Evolutionary conservation across 208 protist genomes (phyloP).

Genomic region (Acanthamoeba healyi): DNA sequence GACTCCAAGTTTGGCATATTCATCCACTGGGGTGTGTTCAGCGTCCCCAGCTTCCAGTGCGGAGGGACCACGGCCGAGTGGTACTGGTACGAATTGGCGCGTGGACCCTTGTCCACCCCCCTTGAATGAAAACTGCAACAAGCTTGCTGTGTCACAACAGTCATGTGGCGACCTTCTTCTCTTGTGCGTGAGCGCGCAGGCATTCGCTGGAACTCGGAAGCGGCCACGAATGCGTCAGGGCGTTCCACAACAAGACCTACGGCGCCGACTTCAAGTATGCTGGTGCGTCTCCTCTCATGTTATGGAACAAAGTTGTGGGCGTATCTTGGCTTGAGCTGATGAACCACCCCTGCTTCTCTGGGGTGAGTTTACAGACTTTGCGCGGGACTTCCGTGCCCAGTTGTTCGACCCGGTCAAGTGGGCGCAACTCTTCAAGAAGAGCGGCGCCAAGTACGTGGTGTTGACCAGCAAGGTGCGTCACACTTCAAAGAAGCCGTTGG

Average conservation of each 20-base stretch:
- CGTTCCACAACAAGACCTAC: conserved; percentile 78
- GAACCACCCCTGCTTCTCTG: not conserved
- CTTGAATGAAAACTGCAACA: too few relatives aligned
- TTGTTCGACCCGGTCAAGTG: conserved; percentile 81
- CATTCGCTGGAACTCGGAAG: not conserved
- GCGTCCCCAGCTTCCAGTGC: conserved; percentile 79
- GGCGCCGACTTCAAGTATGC: conserved; percentile 77
- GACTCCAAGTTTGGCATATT: conserved; percentile 85
- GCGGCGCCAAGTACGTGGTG: conserved; percentile 87
- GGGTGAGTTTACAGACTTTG: conserved; percentile 74
- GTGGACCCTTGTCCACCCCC: not conserved
- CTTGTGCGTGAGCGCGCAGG: too few relatives aligned
- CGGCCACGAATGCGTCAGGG: not conserved
- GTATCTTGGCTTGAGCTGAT: not conserved
- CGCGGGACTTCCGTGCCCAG: conserved; percentile 77
- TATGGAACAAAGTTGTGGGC: too few relatives aligned
- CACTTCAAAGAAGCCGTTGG: too few relatives aligned
- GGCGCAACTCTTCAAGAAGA: conserved; percentile 78
- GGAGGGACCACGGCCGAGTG: conserved; percentile 72
- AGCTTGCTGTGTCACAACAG: too few relatives aligned
- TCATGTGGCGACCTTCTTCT: too few relatives aligned
- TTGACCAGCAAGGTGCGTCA: conserved; percentile 77
- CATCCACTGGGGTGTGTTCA: conserved; percentile 87
- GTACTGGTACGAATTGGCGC: conserved; percentile 83
- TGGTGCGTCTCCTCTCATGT: not conserved